A percentile compares a stretch with the other conserved stretches of the same genome.
Conservation (phyloP, 2,329 filamentous ascomycete species). For the Pseudogymnoascus sp. region DNA sequence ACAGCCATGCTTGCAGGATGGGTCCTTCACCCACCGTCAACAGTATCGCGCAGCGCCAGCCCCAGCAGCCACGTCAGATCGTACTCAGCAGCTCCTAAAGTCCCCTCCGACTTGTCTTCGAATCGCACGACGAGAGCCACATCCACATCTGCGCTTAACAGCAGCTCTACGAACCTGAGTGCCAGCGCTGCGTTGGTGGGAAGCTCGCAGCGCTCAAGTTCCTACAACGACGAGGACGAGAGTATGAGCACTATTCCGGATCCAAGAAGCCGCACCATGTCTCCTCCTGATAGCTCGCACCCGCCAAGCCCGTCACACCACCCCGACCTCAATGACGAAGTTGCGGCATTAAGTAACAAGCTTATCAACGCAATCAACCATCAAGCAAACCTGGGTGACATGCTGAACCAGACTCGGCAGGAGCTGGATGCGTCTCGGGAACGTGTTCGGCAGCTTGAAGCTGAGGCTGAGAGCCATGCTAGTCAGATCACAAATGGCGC, state of each 20-base stretch:
- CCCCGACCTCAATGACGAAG: slow-evolving; percentile 59
- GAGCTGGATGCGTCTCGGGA: slow-evolving; percentile 69
- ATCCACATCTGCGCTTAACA: slow-evolving; percentile 1
- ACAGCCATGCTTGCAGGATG: slow-evolving; percentile 7
- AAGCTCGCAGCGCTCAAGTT: background rate
- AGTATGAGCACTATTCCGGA: slow-evolving; percentile 64
- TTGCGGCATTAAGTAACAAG: slow-evolving; percentile 86
- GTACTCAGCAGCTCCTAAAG: background rate
- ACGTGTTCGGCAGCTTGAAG: slow-evolving; percentile 60
- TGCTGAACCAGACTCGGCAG: slow-evolving; percentile 69
- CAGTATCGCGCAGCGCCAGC: slow-evolving; percentile 2
- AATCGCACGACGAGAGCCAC: background rate
- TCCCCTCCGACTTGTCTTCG: background rate
- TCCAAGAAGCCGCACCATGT: slow-evolving; percentile 46
- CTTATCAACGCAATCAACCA: slow-evolving; percentile 96
- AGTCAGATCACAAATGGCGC: slow-evolving; percentile 63
- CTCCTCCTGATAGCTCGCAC: slow-evolving; percentile 32
- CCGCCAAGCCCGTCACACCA: slow-evolving; percentile 36
- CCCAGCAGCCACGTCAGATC: slow-evolving; percentile 1
- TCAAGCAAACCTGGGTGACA: slow-evolving; percentile 86
- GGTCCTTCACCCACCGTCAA: slow-evolving; percentile 1
- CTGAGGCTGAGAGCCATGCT: slow-evolving; percentile 51
- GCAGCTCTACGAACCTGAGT: background rate
- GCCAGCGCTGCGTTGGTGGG: background rate
- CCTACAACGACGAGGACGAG: slow-evolving; percentile 42